A percentile compares a stretch with the other conserved stretches of the same genome.
Conservation (phyloP, 139 green algal species). For the Picochlorum sp. region DNA sequence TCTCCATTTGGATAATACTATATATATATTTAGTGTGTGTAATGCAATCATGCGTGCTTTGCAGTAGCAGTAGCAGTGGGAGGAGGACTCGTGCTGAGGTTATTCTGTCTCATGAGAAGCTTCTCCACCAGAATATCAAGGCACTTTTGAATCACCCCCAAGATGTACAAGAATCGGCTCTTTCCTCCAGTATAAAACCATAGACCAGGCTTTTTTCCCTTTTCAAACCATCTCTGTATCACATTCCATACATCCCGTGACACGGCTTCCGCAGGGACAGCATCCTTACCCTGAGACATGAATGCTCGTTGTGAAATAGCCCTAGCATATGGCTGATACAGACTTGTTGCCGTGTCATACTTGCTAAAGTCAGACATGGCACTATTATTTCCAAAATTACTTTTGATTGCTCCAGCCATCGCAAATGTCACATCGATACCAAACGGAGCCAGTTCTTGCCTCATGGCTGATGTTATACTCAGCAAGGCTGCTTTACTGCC, state of each 20-base stretch:
- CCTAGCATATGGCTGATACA: not conserved
- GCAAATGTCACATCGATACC: conserved; percentile 27
- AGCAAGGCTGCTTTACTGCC: conserved; percentile 40
- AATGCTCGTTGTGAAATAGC: not conserved
- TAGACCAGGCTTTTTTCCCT: not conserved
- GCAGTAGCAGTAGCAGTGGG: too few species aligned
- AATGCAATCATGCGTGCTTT: too few species aligned
- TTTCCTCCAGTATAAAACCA: conserved; percentile 1
- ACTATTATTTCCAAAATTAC: conserved; percentile 8
- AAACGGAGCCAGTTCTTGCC: conserved; percentile 40
- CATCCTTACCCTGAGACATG: not conserved
- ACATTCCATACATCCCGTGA: not conserved
- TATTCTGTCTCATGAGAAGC: too few species aligned
- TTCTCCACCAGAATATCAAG: not conserved
- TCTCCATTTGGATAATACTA: not conserved
- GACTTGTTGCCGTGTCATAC: not conserved
- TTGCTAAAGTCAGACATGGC: not conserved
- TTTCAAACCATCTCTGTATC: not conserved
- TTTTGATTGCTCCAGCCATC: conserved; percentile 31
- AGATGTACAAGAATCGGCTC: not conserved
- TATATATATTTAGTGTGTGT: too few species aligned
- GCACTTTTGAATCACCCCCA: not conserved
- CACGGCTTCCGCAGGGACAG: not conserved
- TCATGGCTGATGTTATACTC: conserved; percentile 28
- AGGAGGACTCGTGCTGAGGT: too few species aligned